phyloP scores from a whole-genome alignment of 306 rosid genomes.

The peach (Prunus persica) region Prunus_persica_NCBIv2 NC_034016.1:12409501-12410000 shows the following conservation, averaged over 20 bases:
- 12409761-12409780: constrained; percentile 93
- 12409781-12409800: constrained; percentile 88
- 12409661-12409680: constrained; percentile 47
- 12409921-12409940: background rate
- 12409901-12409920: no score
- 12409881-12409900: background rate
- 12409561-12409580: background rate
- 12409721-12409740: constrained; percentile 74
- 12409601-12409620: constrained; percentile 1
- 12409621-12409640: background rate
- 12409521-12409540: constrained; percentile 69
- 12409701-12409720: constrained; percentile 67
- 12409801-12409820: constrained; percentile 81
- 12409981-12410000: no score
- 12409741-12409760: constrained; percentile 88
- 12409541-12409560: background rate
- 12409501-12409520: constrained; percentile 68
- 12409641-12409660: constrained; percentile 66
- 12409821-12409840: constrained; percentile 5
- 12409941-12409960: no score
- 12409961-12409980: no score
- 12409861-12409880: constrained; percentile 8
- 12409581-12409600: constrained; percentile 5
- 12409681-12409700: constrained; percentile 48
- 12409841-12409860: background rate